phyloP scores from a whole-genome alignment of 1,139 yeast species.

The Saccharomycopsis hybrid region DNA sequence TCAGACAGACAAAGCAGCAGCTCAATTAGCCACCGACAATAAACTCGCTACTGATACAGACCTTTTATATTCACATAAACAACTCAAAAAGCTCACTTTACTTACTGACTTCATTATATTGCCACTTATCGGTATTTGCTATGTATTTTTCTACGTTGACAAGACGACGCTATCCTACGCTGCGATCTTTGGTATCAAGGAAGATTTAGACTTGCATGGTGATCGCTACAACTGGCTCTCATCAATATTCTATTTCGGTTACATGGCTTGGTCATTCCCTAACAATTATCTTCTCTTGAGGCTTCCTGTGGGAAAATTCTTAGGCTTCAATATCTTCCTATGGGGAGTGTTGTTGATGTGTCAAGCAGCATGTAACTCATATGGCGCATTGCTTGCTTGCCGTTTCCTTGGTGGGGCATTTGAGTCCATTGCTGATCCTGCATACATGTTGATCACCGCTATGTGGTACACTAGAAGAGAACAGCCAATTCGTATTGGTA shows the following conservation, averaged over 20 bases:
- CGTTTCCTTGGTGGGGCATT: conserved; percentile 49
- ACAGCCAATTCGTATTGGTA: conserved; percentile 41
- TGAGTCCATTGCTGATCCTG: conserved; percentile 54
- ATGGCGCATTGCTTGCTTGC: conserved; percentile 44
- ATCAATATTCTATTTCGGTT: conserved; percentile 54
- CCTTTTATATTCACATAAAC: background rate
- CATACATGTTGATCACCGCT: conserved; percentile 49
- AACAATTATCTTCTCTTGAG: conserved; percentile 45
- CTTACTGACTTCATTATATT: conserved; percentile 29
- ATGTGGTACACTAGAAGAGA: conserved; percentile 50
- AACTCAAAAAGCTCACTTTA: background rate
- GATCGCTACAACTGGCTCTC: conserved; percentile 47
- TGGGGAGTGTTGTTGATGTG: conserved; percentile 50
- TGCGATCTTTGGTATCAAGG: conserved; percentile 43
- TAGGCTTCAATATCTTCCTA: conserved; percentile 37
- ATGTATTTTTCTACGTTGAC: conserved; percentile 37
- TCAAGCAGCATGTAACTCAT: conserved; percentile 42
- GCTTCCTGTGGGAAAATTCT: conserved; percentile 47
- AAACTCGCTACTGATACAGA: conserved; percentile 10
- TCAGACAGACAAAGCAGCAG: conserved; percentile 12
- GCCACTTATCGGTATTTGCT: conserved; percentile 35
- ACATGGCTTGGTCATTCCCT: conserved; percentile 42
- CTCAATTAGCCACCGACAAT: no score
- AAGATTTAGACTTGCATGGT: conserved; percentile 32
- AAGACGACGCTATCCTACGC: conserved; percentile 37